These are phyloP conservation scores for Aureobasidium sp. DNA, from an alignment of 2,329 filamentous ascomycete species.

Conservation along the genomic window DNA sequence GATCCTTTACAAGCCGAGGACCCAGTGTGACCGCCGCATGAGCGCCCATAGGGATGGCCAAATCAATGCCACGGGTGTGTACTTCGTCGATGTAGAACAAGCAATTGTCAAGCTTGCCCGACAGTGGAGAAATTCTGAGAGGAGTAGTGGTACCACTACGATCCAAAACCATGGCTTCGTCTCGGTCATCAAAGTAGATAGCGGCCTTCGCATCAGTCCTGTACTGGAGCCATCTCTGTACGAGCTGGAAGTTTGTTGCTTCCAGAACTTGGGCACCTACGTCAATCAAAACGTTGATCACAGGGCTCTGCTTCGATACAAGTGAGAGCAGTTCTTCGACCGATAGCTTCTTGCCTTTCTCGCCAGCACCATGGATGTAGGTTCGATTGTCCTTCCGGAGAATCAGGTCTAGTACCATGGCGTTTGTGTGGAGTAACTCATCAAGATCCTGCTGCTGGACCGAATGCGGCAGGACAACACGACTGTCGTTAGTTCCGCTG, in stretches of 20 bases:
- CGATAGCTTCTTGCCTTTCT: background rate
- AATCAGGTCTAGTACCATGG: conserved; percentile 55
- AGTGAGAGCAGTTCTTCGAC: conserved; percentile 36
- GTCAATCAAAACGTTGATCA: conserved; percentile 57
- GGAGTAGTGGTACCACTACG: conserved; percentile 40
- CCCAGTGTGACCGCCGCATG: conserved; percentile 63
- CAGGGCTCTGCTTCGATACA: conserved; percentile 34
- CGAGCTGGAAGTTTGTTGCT: conserved; percentile 50
- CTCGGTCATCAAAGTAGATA: conserved; percentile 52
- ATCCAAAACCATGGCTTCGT: conserved; percentile 51
- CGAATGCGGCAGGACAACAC: conserved; percentile 52
- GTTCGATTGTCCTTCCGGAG: conserved; percentile 47
- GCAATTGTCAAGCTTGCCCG: conserved; percentile 50
- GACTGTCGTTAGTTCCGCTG: conserved; percentile 64
- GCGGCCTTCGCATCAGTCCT: conserved; percentile 7
- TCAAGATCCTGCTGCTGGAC: conserved; percentile 56
- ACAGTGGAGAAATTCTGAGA: conserved; percentile 54
- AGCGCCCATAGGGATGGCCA: conserved; percentile 53
- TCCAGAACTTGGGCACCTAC: conserved; percentile 66
- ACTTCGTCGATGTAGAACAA: conserved; percentile 63
- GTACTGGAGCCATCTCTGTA: conserved; percentile 45
- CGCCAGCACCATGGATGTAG: background rate
- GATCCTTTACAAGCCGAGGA: conserved; percentile 59
- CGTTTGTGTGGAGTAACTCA: conserved; percentile 56
- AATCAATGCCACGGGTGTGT: conserved; percentile 63